Conservation (phyloP, 192 early-diverging fungal genomes). For the Coemansia sp. region DNA sequence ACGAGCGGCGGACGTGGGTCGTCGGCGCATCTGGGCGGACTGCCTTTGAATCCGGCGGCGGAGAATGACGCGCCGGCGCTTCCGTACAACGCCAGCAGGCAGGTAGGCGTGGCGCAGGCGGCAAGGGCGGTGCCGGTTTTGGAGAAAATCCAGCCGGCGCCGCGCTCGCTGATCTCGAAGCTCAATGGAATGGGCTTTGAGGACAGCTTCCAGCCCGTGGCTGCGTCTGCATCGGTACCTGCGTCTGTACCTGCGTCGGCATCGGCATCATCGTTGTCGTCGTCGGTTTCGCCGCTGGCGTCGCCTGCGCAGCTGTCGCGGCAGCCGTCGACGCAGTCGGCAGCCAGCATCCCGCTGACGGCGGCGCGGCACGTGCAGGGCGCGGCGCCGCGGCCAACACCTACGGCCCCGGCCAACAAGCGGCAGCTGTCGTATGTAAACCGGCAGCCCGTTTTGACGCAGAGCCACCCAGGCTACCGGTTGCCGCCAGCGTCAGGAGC, state of each 20-base stretch:
- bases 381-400: not conserved
- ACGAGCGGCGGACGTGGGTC: too few species aligned
- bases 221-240: not conserved
- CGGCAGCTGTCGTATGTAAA: conserved; percentile 5
- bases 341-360: conserved; percentile 7
- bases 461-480: conserved; percentile 2
- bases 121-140: conserved; percentile 16
- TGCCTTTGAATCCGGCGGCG: conserved; percentile 17
- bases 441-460: not conserved
- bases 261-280: not conserved
- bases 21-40: too few species aligned
- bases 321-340: not conserved
- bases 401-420: not conserved
- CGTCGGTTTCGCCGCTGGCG: not conserved
- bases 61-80: conserved; percentile 35
- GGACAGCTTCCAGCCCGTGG: conserved; percentile 36
- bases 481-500: not conserved
- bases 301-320: not conserved
- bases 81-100: conserved; percentile 21
- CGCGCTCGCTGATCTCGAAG: conserved; percentile 28
- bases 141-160: conserved; percentile 21
- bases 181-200: conserved; percentile 33
- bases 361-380: conserved; percentile 9
- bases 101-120: not conserved
- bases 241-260: not conserved